Evolutionary conservation across 2,329 filamentous ascomycete species (phyloP).

Genomic region (Neocucurbitaria cava): DNA sequence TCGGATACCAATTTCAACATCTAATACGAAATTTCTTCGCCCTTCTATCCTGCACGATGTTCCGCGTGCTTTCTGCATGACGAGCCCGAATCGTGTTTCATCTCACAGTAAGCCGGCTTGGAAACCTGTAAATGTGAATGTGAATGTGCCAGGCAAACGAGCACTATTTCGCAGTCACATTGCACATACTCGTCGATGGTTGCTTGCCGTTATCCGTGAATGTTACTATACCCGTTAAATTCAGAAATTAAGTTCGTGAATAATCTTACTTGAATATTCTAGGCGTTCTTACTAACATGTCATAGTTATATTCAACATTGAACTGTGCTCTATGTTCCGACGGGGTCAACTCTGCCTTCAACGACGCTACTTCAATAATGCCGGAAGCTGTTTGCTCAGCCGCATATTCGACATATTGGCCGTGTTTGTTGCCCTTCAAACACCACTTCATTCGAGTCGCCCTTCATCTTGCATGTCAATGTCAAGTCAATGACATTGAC

Average conservation of each 20-base stretch:
- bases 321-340: not conserved
- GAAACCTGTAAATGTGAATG: not conserved
- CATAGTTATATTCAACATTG: not conserved
- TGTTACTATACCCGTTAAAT: too few relatives aligned
- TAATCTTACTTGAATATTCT: not conserved
- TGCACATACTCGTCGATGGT: not conserved
- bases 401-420: not conserved
- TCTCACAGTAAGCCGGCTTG: not conserved
- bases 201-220: too few relatives aligned
- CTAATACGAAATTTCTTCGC: not conserved
- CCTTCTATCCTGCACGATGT: not conserved
- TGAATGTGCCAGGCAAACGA: not conserved
- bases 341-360: not conserved
- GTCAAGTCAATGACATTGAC: not conserved
- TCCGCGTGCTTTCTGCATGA: not conserved
- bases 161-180: not conserved
- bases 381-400: not conserved
- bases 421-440: constrained; percentile 17
- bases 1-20: not conserved
- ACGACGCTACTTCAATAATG: not conserved
- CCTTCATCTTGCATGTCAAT: not conserved
- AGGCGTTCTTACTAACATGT: not conserved
- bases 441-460: constrained; percentile 1
- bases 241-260: too few relatives aligned
- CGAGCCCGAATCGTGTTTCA: not conserved